These are phyloP conservation scores for Cardamine chenopodiifolia DNA, from an alignment of 345 rosid species.

Conservation along the genomic window DNA sequence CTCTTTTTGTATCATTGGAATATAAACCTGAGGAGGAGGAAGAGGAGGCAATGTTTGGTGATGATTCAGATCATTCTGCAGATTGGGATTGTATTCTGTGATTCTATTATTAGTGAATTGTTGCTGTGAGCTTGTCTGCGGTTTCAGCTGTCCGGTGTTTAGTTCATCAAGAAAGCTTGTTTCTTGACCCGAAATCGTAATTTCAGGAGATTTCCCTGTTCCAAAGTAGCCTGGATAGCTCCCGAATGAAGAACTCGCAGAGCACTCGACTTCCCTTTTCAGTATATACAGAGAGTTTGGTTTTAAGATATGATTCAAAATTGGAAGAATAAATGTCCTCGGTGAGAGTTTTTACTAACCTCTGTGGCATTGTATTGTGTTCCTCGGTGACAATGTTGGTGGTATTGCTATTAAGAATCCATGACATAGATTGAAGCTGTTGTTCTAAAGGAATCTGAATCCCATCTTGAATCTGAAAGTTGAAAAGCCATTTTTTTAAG, in stretches of 20 bases:
- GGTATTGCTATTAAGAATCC: slow-evolving; percentile 57
- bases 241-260: slow-evolving; percentile 73
- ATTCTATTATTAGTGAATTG: slow-evolving; percentile 38
- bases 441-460: slow-evolving; percentile 64
- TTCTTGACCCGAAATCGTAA: slow-evolving; percentile 66
- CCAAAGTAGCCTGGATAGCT: slow-evolving; percentile 72
- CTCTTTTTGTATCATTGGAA: slow-evolving; percentile 54
- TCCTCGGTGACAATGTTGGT: slow-evolving; percentile 56
- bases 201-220: slow-evolving; percentile 61
- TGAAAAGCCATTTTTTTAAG: background rate
- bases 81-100: slow-evolving; percentile 50
- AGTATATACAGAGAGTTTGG: background rate
- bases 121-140: slow-evolving; percentile 52
- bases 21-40: slow-evolving; percentile 46
- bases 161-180: slow-evolving; percentile 63
- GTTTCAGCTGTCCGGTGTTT: slow-evolving; percentile 50
- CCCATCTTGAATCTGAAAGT: slow-evolving; percentile 58
- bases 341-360: slow-evolving; percentile 45
- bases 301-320: slow-evolving; percentile 1
- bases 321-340: background rate
- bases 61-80: slow-evolving; percentile 52
- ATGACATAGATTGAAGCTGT: slow-evolving; percentile 61
- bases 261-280: slow-evolving; percentile 70
- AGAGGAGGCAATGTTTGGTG: slow-evolving; percentile 49
- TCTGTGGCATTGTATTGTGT: slow-evolving; percentile 52